Evolutionary conservation across 148 eudicot genomes (phyloP).

Genomic region (Amaranthus palmeri): DNA sequence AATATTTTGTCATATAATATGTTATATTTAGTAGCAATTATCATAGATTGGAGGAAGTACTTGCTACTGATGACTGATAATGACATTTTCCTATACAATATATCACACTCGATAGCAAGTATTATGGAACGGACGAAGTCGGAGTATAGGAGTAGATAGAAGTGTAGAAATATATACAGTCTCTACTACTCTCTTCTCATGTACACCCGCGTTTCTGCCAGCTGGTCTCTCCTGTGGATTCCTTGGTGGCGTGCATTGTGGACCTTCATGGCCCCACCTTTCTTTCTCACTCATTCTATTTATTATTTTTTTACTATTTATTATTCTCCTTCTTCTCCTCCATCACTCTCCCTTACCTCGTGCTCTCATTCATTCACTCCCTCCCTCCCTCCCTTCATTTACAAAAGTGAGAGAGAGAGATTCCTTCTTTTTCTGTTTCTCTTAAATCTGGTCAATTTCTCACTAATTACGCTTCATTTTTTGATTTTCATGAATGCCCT

Average conservation of each 20-base stretch:
- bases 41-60: too few species aligned
- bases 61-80: too few species aligned
- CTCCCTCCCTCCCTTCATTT: not conserved
- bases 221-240: slow-evolving; percentile 27
- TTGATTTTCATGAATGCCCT: slow-evolving; percentile 24
- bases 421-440: not conserved
- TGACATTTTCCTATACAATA: too few species aligned
- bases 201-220: slow-evolving; percentile 24
- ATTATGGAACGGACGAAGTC: too few species aligned
- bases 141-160: too few species aligned
- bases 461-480: not conserved
- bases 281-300: not conserved
- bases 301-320: slow-evolving; percentile 1
- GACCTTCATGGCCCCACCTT: slow-evolving; percentile 16
- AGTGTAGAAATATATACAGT: too few species aligned
- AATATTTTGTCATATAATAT: too few species aligned
- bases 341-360: slow-evolving; percentile 10
- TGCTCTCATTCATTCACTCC: slow-evolving; percentile 9
- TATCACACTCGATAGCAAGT: too few species aligned
- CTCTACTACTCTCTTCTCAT: not conserved
- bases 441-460: not conserved
- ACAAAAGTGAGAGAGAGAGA: not conserved
- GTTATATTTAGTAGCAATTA: too few species aligned
- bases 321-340: slow-evolving; percentile 11
- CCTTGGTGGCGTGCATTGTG: slow-evolving; percentile 32